Conservation (phyloP, 2,329 filamentous ascomycete genomes). For the Sclerotinia borealis region DNA sequence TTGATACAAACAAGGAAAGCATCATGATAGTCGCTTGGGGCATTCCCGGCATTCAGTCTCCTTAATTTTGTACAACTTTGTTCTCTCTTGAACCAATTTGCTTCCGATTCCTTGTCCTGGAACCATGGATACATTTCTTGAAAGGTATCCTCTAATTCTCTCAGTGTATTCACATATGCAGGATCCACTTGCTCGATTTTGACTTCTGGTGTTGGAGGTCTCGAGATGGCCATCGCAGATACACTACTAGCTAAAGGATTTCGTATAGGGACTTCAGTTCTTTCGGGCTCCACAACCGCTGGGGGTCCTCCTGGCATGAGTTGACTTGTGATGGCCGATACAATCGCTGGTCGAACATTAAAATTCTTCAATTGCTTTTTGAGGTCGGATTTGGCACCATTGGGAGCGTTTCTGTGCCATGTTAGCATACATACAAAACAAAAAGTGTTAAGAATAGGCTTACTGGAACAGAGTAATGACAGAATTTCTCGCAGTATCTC, state of each 20-base stretch:
- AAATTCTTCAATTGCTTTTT: constrained; percentile 79
- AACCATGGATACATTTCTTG: constrained; percentile 75
- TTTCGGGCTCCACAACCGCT: constrained; percentile 26
- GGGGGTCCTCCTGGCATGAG: constrained; percentile 48
- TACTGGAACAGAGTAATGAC: constrained; percentile 84
- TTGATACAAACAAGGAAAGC: constrained; percentile 67
- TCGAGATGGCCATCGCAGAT: constrained; percentile 38
- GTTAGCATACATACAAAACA: constrained; percentile 11
- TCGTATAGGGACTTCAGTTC: constrained; percentile 37
- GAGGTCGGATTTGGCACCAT: constrained; percentile 78
- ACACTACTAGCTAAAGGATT: constrained; percentile 45
- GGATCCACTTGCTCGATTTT: constrained; percentile 70
- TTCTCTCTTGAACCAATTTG: constrained; percentile 86
- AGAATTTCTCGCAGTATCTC: constrained; percentile 75
- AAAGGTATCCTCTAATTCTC: constrained; percentile 84
- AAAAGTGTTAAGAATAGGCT: constrained; percentile 20
- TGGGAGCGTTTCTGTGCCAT: constrained; percentile 60
- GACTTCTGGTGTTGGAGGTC: constrained; percentile 57
- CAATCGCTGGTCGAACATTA: constrained; percentile 82
- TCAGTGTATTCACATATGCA: constrained; percentile 72
- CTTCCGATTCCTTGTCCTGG: constrained; percentile 82
- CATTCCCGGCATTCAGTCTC: constrained; percentile 76
- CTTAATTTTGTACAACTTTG: constrained; percentile 72
- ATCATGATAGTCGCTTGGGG: constrained; percentile 66
- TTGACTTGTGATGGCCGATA: constrained; percentile 71